Conservation (phyloP, 768 basidiomycete species). For the Leccinum uliginosum region DNA sequence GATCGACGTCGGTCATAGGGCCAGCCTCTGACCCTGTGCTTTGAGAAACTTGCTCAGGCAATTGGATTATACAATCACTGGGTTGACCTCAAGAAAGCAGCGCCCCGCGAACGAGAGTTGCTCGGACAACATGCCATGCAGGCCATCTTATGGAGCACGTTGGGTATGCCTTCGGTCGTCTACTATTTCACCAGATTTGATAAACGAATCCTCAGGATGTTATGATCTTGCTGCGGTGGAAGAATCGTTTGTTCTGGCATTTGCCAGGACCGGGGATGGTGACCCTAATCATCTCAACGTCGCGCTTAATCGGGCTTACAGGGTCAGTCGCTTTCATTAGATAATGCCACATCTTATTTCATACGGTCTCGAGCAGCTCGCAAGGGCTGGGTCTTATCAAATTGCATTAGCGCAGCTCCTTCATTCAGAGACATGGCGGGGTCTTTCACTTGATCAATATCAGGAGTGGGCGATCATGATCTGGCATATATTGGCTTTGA, state of each 20-base stretch:
- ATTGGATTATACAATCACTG: constrained; percentile 69
- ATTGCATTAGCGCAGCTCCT: constrained; percentile 60
- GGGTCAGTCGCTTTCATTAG: constrained; percentile 37
- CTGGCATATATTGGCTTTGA: constrained; percentile 71
- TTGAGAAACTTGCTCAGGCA: constrained; percentile 64
- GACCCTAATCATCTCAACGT: constrained; percentile 61
- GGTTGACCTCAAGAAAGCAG: constrained; percentile 51
- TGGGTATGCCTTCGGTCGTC: constrained; percentile 41
- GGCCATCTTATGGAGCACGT: constrained; percentile 64
- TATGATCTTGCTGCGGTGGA: constrained; percentile 59
- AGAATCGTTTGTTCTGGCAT: constrained; percentile 66
- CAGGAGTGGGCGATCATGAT: constrained; percentile 69
- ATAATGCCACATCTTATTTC: constrained; percentile 5
- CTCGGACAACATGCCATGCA: constrained; percentile 74
- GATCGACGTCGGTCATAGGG: constrained; percentile 40
- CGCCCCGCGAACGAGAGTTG: constrained; percentile 53
- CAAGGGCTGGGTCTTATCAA: constrained; percentile 64
- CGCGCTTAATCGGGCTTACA: constrained; percentile 63
- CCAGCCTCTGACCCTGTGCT: constrained; percentile 66
- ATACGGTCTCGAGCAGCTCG: constrained; percentile 41
- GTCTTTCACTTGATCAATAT: constrained; percentile 61
- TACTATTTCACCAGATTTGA: not conserved
- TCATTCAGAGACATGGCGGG: constrained; percentile 66
- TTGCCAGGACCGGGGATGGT: constrained; percentile 52
- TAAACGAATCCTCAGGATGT: constrained; percentile 48